Evolutionary conservation across 768 basidiomycete genomes (phyloP).

Genomic region (Tricholoma bakamatsutake): DNA sequence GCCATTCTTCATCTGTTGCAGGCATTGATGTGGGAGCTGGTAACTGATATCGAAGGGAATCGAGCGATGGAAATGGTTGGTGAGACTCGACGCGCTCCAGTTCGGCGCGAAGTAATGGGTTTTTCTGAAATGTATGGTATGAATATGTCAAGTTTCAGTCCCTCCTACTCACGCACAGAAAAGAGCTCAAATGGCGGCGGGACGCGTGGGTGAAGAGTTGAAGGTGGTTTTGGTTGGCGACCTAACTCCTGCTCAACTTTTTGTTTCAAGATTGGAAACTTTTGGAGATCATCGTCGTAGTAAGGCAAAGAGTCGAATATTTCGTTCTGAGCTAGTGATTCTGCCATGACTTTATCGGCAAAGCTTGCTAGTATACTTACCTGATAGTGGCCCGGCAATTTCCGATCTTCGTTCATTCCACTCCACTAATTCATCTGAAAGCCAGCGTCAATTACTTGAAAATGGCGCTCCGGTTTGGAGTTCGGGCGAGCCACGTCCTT

Average conservation of each 20-base stretch:
- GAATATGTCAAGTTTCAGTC: conserved; percentile 2
- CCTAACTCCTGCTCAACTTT: conserved; percentile 76
- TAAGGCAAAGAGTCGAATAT: conserved; percentile 89
- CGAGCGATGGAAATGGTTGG: conserved; percentile 59
- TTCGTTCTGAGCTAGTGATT: conserved; percentile 17
- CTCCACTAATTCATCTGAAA: neutral
- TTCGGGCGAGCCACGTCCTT: conserved; percentile 38
- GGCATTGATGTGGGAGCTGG: conserved; percentile 59
- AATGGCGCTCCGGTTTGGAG: conserved; percentile 43
- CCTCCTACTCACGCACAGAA: conserved; percentile 48
- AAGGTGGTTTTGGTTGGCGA: conserved; percentile 57
- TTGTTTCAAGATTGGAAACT: conserved; percentile 60
- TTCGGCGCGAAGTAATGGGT: conserved; percentile 67
- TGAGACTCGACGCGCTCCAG: conserved; percentile 68
- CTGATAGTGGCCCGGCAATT: conserved; percentile 13
- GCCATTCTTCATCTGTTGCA: conserved; percentile 74
- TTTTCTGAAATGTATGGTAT: conserved; percentile 38
- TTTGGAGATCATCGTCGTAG: conserved; percentile 89
- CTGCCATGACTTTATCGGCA: conserved; percentile 19
- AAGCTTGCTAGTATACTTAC: neutral
- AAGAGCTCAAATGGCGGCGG: conserved; percentile 64
- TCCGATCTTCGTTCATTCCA: conserved; percentile 6
- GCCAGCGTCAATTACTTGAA: conserved; percentile 5
- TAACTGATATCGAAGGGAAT: conserved; percentile 68
- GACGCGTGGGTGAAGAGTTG: conserved; percentile 62